Evolutionary conservation across 768 basidiomycete genomes (phyloP), one percentile per base, ranked within the genome.

Genomic region (Lyophyllum shimeji): DNA sequence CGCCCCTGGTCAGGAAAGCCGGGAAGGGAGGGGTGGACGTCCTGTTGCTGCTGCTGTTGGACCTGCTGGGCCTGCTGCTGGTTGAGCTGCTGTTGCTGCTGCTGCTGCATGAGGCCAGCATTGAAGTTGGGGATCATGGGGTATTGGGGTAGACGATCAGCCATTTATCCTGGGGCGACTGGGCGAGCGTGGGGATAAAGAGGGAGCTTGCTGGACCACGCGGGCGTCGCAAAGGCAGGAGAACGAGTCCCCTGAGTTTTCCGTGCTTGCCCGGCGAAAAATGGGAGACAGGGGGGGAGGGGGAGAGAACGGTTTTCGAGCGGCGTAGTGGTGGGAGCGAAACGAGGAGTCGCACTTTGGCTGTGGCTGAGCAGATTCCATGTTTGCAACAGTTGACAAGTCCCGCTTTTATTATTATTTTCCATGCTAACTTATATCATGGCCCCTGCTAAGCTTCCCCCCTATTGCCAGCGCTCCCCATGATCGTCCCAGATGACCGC

Each of bases 261-360:
- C 31, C 45, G 47, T 55, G 59, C 55, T 61, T 44, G 29, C 29
- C 33, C 47, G 33, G 46, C 56, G 50, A 58, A 51, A 56, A 61
- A 65, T 60, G 54, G 58, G 61, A 65, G 60, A 58, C 66, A 58
- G 65, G 60, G 60, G 68, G 64, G 56, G 63, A 58, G 60, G 62
- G 61, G 51, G 57, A 27, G 60, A 64, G 61, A 60, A 62, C 66
- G 57, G 58, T 65, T 58, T 65, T 63, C 67, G 71, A 68, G 67
- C 68, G 76, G 75, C 70, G 74, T 76, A 79, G 77, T 81, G 79
- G 82, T 79, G 79, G 82, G 79, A 76, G 78, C 75, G 78, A 80
- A 78, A 74, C 76, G 76, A 74, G 71, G 69, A 72, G 72, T 74
- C 74, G 75, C 69, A 69, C 71, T 74, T 60, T 70, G 71, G 68